Base-by-base conservation (phyloP, 176 grass and related monocot genomes). In the Hyparrhenia diplandra region DNA sequence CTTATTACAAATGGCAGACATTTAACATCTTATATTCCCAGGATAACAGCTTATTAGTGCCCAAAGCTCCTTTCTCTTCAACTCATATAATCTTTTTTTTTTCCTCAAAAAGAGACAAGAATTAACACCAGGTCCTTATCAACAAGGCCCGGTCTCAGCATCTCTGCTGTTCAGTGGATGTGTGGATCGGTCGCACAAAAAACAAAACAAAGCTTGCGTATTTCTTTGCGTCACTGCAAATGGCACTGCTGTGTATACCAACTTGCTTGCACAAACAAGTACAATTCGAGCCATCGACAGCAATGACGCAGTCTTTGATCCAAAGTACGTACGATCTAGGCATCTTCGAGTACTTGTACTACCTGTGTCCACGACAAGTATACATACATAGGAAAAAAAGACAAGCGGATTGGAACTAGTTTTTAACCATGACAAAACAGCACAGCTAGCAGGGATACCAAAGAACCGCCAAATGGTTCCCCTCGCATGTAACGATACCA, bases 391-490 rank as follows among this genome's bases (percentile, higher is more conserved):
- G 27, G 23, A 67, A 67, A 11, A 23, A 65, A 20, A 25, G 28
- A 0, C 39, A 55, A 74, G 47, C 67, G 39, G 59, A 61, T 47
- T 74, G 18, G 49, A 67, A 84, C 42, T 49, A 83, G 83, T 36
- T 73, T 64, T 9, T 49, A 69, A 69, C 69, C 61, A 63, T 37
- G 81, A 80, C 62, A 57, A 60, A 69, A 84, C 35, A 66, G n/a
- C 60, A 80, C 25, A 2, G 41, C 75, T 32, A 32, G 31, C 31
- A 75, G 64, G 1, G 42, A 61, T 54, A 37, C 8, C 62, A 9
- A 52, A 36, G 43, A 79, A 39, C 25, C 77, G 54, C 82, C 82
- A 85, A 66, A 72, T 77, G 83, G 40, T 70, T 47, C 10, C 78
- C 78, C 49, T 89, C 73, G 73, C 30, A 1, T 29, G 83, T 40